Base-by-base conservation (phyloP, 257 asterid species). In the Capsicum pubescens region DNA sequence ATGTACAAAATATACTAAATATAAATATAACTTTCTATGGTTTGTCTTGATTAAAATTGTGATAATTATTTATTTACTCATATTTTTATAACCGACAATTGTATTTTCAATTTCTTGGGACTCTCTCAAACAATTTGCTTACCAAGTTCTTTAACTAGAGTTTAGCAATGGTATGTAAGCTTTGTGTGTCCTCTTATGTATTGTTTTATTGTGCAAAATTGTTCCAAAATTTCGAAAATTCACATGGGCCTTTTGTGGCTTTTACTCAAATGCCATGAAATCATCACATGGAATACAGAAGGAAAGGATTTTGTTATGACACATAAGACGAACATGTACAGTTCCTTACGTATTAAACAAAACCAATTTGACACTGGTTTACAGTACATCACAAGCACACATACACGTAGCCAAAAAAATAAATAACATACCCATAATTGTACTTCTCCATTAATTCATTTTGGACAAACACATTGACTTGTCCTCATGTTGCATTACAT, bases 251-350 rank as follows among this genome's bases (percentile, higher is more conserved):
- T 63, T 67, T 44, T 81, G 58, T 60, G 60, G 14, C 46, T 44
- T 63, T 63, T 63, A 63, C 74, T 81, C 77, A 63, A 81, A 81
- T 46, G 21, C 74, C 58, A 81, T 21, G 42, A 8, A 81, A 63
- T 48, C 77, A 21, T 81, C 84, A 81, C 84, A 81, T 81, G 84
- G 35, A 63, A 63, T 81, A 48, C 84, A 81, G 84, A 21, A 61
- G 59, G 84, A 19, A 26, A 56, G 32, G 17, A 32, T 52, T 55
- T 39, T 80, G 71, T 39, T 52, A 56, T 17, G 70, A 42, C 61
- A 46, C 6, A 81, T 60, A 46, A 21, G 81, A 81, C 59, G 58
- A 81, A 61, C 7, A 61, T 66, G 26, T 61, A 50, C 21, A 44
- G 12, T 42, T 81, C 60, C 44, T 80, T 80, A 48, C 46, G 35